These are phyloP conservation scores for Hyaloscypha hepaticicola DNA, from an alignment of 495 filamentous ascomycete genomes.

Conservation along the genomic window DNA sequence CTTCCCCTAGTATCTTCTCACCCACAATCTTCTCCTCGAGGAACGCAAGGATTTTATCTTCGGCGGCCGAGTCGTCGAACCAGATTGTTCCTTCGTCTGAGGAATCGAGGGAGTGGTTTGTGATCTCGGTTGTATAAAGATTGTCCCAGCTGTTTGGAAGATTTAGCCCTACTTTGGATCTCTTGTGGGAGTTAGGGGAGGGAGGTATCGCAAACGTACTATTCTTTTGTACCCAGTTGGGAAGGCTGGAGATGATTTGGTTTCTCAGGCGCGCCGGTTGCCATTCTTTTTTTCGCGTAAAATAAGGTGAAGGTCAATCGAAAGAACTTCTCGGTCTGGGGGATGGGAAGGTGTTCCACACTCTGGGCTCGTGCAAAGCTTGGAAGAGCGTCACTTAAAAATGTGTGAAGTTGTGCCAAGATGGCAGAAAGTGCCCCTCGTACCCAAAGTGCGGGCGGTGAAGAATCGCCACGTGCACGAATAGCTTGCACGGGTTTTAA, in stretches of 20 bases:
- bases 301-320: not conserved
- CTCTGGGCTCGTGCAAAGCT: not conserved
- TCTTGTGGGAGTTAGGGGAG: not conserved
- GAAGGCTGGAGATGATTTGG: conserved; percentile 57
- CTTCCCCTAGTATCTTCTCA: conserved; percentile 9
- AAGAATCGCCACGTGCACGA: not conserved
- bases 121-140: conserved; percentile 60
- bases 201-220: conserved; percentile 47
- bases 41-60: conserved; percentile 57
- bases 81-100: conserved; percentile 68
- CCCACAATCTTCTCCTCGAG: conserved; percentile 38
- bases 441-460: conserved; percentile 9
- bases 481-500: not conserved
- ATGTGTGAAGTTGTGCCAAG: not conserved
- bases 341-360: not conserved
- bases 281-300: conserved; percentile 7
- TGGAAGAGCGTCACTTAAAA: not conserved
- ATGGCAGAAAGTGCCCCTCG: conserved; percentile 12
- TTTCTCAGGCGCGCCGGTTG: conserved; percentile 8
- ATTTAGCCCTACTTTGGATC: not conserved
- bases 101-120: conserved; percentile 60
- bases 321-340: not conserved
- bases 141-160: conserved; percentile 59
- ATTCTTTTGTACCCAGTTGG: conserved; percentile 66
- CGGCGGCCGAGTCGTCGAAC: conserved; percentile 73